These are phyloP conservation scores for Chaetomium cochliodes DNA, from an alignment of 495 filamentous ascomycete genomes.

Conservation along the genomic window DNA sequence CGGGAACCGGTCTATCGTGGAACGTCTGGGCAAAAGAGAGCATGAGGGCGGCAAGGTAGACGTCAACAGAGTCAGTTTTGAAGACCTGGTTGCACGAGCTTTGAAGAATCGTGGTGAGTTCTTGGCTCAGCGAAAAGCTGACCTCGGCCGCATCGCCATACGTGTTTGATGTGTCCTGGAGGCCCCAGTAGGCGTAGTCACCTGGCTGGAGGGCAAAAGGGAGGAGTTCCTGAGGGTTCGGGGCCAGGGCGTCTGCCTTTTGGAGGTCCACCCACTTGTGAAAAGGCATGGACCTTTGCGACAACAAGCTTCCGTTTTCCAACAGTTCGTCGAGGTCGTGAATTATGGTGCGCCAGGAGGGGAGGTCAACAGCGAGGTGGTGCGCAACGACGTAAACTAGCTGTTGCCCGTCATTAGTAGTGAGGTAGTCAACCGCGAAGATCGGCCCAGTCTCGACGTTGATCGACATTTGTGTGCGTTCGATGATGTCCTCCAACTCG, in stretches of 20 bases:
- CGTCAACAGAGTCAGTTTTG: conserved; percentile 47
- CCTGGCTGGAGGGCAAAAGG: conserved; percentile 38
- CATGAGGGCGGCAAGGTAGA: conserved; percentile 50
- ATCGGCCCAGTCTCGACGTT: conserved; percentile 47
- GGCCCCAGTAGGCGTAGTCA: conserved; percentile 48
- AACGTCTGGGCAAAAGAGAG: conserved; percentile 52
- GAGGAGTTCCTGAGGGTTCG: conserved; percentile 27
- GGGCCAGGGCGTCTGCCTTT: conserved; percentile 34
- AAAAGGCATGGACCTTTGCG: conserved; percentile 54
- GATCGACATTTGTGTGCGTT: conserved; percentile 40
- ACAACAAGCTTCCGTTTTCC: conserved; percentile 44
- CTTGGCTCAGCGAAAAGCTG: conserved; percentile 45
- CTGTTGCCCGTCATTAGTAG: conserved; percentile 47
- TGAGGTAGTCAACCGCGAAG: conserved; percentile 52
- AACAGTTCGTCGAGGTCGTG: conserved; percentile 66
- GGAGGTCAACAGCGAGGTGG: conserved; percentile 67
- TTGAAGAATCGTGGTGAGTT: conserved; percentile 46
- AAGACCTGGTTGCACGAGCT: conserved; percentile 45
- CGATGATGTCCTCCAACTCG: conserved; percentile 44
- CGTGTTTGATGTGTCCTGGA: conserved; percentile 45
- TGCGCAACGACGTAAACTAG: conserved; percentile 65
- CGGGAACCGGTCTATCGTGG: conserved; percentile 53
- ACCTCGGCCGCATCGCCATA: conserved; percentile 44
- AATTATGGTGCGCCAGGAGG: conserved; percentile 68
- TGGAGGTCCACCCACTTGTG: conserved; percentile 59